A percentile compares a stretch with the other conserved stretches of the same genome.
These are phyloP conservation scores for Phlebiopsis flavidoalba DNA, from an alignment of 768 basidiomycete genomes.

Conservation along the genomic window DNA sequence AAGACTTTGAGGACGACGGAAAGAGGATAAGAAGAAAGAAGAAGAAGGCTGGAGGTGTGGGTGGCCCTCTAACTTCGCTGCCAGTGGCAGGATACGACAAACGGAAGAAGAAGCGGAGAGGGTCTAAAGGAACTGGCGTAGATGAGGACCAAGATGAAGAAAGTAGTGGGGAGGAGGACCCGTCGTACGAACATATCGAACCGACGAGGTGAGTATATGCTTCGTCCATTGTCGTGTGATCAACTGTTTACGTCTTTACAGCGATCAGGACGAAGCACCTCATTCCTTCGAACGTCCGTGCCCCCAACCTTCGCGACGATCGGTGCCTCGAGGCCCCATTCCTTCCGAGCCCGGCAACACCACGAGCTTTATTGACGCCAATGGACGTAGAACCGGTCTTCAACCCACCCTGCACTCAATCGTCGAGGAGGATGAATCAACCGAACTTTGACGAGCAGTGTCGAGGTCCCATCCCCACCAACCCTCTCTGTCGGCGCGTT, in stretches of 20 bases:
- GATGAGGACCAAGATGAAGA: constrained; percentile 38
- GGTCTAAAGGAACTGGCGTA: constrained; percentile 35
- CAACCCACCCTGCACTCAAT: constrained; percentile 38
- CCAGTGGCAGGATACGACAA: constrained; percentile 67
- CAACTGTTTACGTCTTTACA: not conserved
- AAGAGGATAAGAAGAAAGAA: constrained; percentile 48
- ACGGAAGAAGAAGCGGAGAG: constrained; percentile 45
- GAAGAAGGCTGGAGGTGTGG: constrained; percentile 45
- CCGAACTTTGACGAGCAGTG: constrained; percentile 23
- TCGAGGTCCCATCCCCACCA: constrained; percentile 20
- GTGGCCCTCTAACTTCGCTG: constrained; percentile 55
- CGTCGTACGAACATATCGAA: constrained; percentile 40
- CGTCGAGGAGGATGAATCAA: constrained; percentile 56
- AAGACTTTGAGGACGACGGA: constrained; percentile 47
- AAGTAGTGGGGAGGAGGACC: constrained; percentile 26
- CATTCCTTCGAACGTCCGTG: constrained; percentile 27
- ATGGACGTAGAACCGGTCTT: constrained; percentile 46
- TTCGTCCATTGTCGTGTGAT: constrained; percentile 12
- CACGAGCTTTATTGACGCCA: constrained; percentile 20
- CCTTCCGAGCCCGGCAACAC: constrained; percentile 36
- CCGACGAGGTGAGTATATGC: constrained; percentile 36
- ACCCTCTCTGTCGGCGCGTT: constrained; percentile 41
- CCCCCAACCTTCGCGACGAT: constrained; percentile 27
- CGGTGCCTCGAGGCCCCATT: constrained; percentile 31
- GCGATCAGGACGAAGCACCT: constrained; percentile 16